Conservation (phyloP, 176 grass and related monocot species). For the Oryza nivara region DNA sequence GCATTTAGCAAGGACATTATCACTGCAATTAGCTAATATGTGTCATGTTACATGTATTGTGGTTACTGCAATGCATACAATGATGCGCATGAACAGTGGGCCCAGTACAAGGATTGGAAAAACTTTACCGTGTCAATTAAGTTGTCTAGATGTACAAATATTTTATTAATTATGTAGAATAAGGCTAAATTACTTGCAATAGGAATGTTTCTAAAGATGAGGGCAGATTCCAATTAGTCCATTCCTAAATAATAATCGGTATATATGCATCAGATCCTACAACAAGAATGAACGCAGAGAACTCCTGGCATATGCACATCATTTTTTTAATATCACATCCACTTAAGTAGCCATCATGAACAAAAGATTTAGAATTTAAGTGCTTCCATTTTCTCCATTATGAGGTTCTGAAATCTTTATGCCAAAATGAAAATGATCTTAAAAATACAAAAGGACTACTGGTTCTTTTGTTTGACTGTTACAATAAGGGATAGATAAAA, state of each 20-base stretch:
- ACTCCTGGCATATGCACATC: neutral
- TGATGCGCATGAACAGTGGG: neutral
- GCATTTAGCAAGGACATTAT: neutral
- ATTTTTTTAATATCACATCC: neutral
- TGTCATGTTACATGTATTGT: neutral
- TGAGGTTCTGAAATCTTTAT: constrained; percentile 13
- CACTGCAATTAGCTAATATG: neutral
- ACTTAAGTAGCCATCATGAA: neutral
- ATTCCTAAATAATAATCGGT: neutral
- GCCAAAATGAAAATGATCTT: constrained; percentile 9
- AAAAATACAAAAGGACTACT: neutral
- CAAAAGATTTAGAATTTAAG: neutral
- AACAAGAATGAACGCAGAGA: neutral
- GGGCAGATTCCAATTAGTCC: neutral
- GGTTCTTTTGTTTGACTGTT: neutral
- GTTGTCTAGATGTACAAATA: neutral
- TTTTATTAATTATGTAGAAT: neutral
- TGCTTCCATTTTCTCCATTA: neutral
- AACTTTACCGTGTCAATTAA: neutral
- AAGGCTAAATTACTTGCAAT: neutral
- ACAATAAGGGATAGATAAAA: constrained; percentile 1
- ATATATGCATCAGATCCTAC: neutral
- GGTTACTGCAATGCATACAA: neutral
- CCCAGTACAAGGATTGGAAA: neutral
- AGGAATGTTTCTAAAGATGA: neutral